Evolutionary conservation across 495 filamentous ascomycete genomes (phyloP), one percentile per base, ranked within the genome.

Genomic region (Cercophora sp.): DNA sequence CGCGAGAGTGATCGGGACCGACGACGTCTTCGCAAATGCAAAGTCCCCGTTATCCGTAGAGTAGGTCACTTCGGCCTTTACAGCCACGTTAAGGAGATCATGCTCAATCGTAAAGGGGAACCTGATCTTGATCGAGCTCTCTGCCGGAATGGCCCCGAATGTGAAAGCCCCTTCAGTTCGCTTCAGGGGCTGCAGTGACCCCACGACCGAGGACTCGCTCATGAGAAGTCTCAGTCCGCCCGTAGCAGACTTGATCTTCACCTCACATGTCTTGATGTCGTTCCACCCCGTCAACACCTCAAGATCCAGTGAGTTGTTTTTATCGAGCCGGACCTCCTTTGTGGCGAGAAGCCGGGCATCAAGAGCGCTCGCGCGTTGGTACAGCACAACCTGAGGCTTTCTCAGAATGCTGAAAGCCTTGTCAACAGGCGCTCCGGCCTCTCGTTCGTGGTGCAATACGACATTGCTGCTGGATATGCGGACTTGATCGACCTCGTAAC

Each of bases 101-200:
- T 85, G 83, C 62, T 99, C 93, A 5, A 94, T 74, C 2, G 85
- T 91, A 60, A 91, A 97, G 0, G 94, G 94, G 32, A 97, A 77
- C 16, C 78, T 70, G 31, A 96, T 69, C 27, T 69, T 76, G 16
- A 80, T 69, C 1, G 64, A 78, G 1, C 74, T 76, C 5, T 77
- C 59, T 0, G 66, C 52, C 0, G 70, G 58, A 40, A 96, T 66
- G 0, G 75, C 53, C 4, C 68, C 73, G 52, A 96, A 80, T 15
- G 71, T 70, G n/a, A 96, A 82, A 1, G 89, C 89, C 15, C 83
- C 77, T 42, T 85, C 82, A 2, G 71, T 58, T 8, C 74, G 70
- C 49, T 80, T 85, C 10, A 82, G 76, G 0, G 74, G 73, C 5
- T 85, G 61, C n/a, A 74, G 67, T 1, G 79, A 77, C 35, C 79